Evolutionary conservation across 768 basidiomycete species (phyloP).

Genomic region (Trametes coccinea): DNA sequence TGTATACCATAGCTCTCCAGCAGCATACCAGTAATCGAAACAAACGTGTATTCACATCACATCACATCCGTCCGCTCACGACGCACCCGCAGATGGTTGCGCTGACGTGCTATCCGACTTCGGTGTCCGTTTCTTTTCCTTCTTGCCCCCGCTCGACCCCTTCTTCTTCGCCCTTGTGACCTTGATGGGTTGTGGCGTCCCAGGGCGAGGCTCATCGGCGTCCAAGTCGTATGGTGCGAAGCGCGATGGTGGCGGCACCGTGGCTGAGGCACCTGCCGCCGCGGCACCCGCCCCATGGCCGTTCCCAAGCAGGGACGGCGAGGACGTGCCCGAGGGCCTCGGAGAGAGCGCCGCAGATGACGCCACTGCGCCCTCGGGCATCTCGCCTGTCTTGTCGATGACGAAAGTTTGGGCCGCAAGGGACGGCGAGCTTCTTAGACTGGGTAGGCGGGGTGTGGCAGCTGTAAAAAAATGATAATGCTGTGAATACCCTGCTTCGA

Average conservation of each 20-base stretch:
- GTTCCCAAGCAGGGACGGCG: conserved; percentile 21
- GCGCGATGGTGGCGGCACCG: conserved; percentile 37
- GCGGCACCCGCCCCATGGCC: conserved; percentile 23
- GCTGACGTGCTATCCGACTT: conserved; percentile 23
- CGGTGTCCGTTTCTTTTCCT: conserved; percentile 55
- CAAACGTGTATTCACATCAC: conserved; percentile 20
- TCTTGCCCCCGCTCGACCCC: conserved; percentile 54
- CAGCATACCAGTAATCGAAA: conserved; percentile 27
- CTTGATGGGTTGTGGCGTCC: conserved; percentile 70
- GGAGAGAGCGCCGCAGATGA: conserved; percentile 6
- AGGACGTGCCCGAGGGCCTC: conserved; percentile 11
- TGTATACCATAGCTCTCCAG: conserved; percentile 30
- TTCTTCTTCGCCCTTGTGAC: conserved; percentile 75
- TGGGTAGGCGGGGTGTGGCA: conserved; percentile 26
- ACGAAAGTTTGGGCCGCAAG: conserved; percentile 48
- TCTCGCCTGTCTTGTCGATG: conserved; percentile 81
- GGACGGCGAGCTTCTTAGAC: conserved; percentile 23
- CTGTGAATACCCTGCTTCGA: conserved; percentile 4
- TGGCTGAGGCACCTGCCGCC: conserved; percentile 33
- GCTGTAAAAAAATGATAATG: conserved; percentile 8
- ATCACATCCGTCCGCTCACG: not conserved
- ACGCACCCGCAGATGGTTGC: not conserved
- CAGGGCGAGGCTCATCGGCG: conserved; percentile 49
- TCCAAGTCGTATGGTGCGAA: conserved; percentile 61
- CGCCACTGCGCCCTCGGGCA: conserved; percentile 62